Conservation (phyloP, 2,329 filamentous ascomycete genomes). For the Westerdykella ornata region DNA sequence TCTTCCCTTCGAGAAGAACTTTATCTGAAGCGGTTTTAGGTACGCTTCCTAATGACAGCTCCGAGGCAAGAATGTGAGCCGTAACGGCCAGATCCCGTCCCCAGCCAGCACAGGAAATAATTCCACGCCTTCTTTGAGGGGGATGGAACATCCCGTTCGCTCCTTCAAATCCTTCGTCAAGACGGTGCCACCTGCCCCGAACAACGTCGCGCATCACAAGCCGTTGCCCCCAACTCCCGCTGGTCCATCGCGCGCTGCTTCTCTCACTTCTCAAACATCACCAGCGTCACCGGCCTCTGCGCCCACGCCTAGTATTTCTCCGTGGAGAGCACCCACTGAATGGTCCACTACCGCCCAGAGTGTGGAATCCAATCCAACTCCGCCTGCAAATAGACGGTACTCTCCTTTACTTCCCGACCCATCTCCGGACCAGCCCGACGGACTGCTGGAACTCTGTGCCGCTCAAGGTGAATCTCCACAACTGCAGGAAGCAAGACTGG, state of each 20-base stretch:
- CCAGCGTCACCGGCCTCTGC: constrained; percentile 3
- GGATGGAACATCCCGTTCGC: constrained; percentile 30
- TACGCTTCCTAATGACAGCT: too few relatives aligned
- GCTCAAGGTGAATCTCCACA: constrained; percentile 5
- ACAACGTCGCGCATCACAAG: constrained; percentile 10
- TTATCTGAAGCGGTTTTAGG: constrained; percentile 2
- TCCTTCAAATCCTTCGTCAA: constrained; percentile 30
- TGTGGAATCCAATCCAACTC: constrained; percentile 2
- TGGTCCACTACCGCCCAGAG: constrained; percentile 13
- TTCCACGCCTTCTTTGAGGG: constrained; percentile 23
- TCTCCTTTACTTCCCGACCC: constrained; percentile 29
- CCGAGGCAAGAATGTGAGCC: constrained; percentile 20
- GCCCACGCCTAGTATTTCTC: constrained; percentile 7
- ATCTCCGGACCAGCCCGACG: constrained; percentile 15
- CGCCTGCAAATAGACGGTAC: constrained; percentile 12
- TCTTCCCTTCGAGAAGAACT: constrained; percentile 22
- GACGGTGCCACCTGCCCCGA: constrained; percentile 15
- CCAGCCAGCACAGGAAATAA: constrained; percentile 17
- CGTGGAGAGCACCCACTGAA: constrained; percentile 25
- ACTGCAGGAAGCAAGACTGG: constrained; percentile 11
- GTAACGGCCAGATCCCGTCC: constrained; percentile 17
- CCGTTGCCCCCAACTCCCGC: constrained; percentile 22
- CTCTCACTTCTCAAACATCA: neutral
- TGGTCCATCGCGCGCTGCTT: constrained; percentile 1
- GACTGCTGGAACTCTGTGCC: constrained; percentile 8